These are phyloP conservation scores for Thinopyrum elongatum DNA, from an alignment of 176 grass and related monocot species.

Conservation along the genomic window DNA sequence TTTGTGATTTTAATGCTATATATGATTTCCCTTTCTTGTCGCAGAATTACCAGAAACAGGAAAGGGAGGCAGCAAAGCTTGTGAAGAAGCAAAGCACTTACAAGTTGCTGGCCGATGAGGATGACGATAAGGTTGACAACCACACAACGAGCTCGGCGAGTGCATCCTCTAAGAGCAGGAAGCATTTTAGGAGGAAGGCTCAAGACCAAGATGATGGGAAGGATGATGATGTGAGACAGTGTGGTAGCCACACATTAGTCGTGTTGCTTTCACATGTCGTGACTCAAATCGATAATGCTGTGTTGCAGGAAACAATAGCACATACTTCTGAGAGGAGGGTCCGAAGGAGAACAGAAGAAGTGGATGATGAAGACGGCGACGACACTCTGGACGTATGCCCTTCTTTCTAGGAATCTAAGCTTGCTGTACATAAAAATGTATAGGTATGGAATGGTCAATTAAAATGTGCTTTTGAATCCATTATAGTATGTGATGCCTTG, in stretches of 20 bases:
- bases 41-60: conserved; percentile 76
- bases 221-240: conserved; percentile 50
- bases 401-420: neutral
- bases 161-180: conserved; percentile 49
- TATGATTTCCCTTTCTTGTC: neutral
- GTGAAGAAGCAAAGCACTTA: conserved; percentile 78
- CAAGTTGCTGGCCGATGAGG: conserved; percentile 58
- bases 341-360: conserved; percentile 34
- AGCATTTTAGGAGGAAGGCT: conserved; percentile 76
- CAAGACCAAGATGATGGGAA: conserved; percentile 51
- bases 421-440: neutral
- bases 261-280: neutral
- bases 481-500: conserved; percentile 32
- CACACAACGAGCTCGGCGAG: conserved; percentile 8
- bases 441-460: neutral
- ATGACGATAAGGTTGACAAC: conserved; percentile 45
- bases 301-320: conserved; percentile 36
- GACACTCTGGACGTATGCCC: conserved; percentile 45
- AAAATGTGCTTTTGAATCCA: conserved; percentile 22
- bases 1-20: neutral
- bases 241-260: neutral
- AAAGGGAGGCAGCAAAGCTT: conserved; percentile 71
- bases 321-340: conserved; percentile 40
- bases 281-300: conserved; percentile 1
- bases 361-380: conserved; percentile 46